Percentiles rank a stretch among this genome's conserved stretches.
Evolutionary conservation across 2,329 filamentous ascomycete species (phyloP).

Genomic region (Penicillium fuscoglaucum): DNA sequence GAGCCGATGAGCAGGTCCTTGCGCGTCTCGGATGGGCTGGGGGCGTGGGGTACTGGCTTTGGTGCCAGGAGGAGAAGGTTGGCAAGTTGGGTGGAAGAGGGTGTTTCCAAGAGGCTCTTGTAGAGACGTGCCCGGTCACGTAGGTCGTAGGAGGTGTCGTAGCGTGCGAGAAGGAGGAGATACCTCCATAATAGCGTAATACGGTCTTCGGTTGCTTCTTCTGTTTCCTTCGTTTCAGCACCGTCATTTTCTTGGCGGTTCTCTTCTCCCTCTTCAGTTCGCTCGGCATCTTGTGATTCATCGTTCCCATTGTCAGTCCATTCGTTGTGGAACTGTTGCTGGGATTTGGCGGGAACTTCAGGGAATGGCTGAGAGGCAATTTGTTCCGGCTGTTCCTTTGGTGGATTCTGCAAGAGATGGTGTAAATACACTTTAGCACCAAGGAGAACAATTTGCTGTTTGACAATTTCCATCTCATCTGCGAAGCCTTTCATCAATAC

Average conservation of each 20-base stretch:
- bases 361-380: conserved; percentile 21
- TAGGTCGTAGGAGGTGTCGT: conserved; percentile 92
- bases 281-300: conserved; percentile 29
- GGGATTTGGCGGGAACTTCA: conserved; percentile 8
- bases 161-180: conserved; percentile 78
- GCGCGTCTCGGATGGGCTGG: conserved; percentile 81
- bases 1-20: conserved; percentile 79
- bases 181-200: conserved; percentile 82
- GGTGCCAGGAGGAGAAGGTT: conserved; percentile 87
- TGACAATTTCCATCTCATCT: conserved; percentile 79
- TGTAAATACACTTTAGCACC: conserved; percentile 97
- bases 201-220: conserved; percentile 54
- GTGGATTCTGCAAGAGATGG: conserved; percentile 62
- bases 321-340: conserved; percentile 35
- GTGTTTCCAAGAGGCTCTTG: conserved; percentile 75
- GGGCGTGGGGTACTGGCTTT: conserved; percentile 88
- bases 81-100: conserved; percentile 75
- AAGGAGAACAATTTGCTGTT: conserved; percentile 86
- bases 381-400: conserved; percentile 21
- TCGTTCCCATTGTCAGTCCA: conserved; percentile 33
- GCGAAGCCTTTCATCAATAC: conserved; percentile 84
- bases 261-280: conserved; percentile 25
- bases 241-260: conserved; percentile 21
- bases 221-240: conserved; percentile 24
- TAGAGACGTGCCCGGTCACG: conserved; percentile 89